Percentiles rank a stretch among this genome's conserved stretches.
Evolutionary conservation across 305 asterid species (phyloP).

Genomic region (Ilex paraguariensis): DNA sequence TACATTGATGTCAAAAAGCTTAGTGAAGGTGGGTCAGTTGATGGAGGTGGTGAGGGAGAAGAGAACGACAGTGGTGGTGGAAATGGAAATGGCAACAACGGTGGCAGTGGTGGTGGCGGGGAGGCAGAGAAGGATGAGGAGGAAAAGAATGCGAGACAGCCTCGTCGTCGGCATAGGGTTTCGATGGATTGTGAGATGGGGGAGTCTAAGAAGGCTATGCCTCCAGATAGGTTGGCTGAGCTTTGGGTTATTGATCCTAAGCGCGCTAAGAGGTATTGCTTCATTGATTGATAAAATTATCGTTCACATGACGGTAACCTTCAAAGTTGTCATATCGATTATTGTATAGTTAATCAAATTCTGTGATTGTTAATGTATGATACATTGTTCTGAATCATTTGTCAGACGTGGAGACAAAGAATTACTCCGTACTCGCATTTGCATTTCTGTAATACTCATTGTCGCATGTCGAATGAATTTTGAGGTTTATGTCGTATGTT

Average conservation of each 20-base stretch:
- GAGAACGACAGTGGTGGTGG: background rate
- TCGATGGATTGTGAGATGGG: conserved; percentile 9
- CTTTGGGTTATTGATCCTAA: conserved; percentile 23
- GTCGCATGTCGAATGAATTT: no score
- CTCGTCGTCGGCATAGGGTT: background rate
- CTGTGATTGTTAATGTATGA: no score
- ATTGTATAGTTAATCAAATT: no score
- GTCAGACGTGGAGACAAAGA: no score
- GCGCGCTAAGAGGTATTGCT: conserved; percentile 20
- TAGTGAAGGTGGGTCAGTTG: conserved; percentile 3
- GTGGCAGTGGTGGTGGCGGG: background rate
- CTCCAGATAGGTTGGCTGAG: conserved; percentile 22
- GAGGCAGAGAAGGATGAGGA: conserved; percentile 7
- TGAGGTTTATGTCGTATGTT: background rate
- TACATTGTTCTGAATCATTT: no score
- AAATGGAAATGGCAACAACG: conserved; percentile 1
- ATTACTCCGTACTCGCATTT: no score
- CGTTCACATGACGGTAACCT: background rate
- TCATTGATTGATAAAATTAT: background rate
- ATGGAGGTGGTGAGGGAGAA: background rate
- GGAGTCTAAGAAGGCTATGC: conserved; percentile 23
- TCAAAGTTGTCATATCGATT: background rate
- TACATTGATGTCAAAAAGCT: conserved; percentile 21
- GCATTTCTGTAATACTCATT: no score
- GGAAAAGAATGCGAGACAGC: background rate